These are phyloP conservation scores for Colletotrichum cuscutae DNA, from an alignment of 2,329 filamentous ascomycete species.

Conservation along the genomic window DNA sequence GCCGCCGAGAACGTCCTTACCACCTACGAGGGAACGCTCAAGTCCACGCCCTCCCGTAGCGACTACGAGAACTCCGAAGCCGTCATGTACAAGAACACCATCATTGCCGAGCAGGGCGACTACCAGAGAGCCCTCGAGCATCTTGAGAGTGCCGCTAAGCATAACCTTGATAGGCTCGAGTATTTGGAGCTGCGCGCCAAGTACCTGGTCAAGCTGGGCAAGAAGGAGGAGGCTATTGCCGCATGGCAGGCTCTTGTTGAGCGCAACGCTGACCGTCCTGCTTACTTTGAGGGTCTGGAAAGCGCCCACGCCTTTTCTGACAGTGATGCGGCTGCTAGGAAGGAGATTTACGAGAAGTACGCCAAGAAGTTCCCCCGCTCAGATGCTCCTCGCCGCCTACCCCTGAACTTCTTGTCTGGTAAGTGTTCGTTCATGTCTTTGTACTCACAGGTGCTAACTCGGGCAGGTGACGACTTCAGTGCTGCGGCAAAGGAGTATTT, in stretches of 20 bases:
- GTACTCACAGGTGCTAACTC: conserved; percentile 35
- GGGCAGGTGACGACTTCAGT: conserved; percentile 79
- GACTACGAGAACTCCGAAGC: conserved; percentile 96
- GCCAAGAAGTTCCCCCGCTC: conserved; percentile 83
- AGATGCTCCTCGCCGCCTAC: conserved; percentile 87
- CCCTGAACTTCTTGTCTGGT: conserved; percentile 88
- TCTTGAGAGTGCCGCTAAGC: conserved; percentile 79
- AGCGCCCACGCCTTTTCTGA: conserved; percentile 48
- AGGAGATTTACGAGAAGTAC: conserved; percentile 80
- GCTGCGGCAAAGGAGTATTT: conserved; percentile 83
- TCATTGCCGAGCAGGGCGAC: conserved; percentile 92
- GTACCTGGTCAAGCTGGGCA: conserved; percentile 82
- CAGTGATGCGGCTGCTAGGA: conserved; percentile 70
- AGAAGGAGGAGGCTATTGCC: conserved; percentile 81
- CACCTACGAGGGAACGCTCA: conserved; percentile 93
- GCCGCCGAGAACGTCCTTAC: conserved; percentile 92
- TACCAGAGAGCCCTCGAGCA: conserved; percentile 86
- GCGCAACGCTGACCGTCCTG: conserved; percentile 87
- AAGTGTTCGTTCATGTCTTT: conserved; percentile 36
- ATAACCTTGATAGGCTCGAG: conserved; percentile 83
- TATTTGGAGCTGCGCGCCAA: conserved; percentile 87
- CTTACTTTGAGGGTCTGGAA: conserved; percentile 85
- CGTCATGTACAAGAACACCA: conserved; percentile 91
- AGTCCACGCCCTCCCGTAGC: conserved; percentile 77
- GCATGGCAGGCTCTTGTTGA: conserved; percentile 86